Conservation (phyloP, 805 yeast genomes). For the Saccharomyces jurei region DNA sequence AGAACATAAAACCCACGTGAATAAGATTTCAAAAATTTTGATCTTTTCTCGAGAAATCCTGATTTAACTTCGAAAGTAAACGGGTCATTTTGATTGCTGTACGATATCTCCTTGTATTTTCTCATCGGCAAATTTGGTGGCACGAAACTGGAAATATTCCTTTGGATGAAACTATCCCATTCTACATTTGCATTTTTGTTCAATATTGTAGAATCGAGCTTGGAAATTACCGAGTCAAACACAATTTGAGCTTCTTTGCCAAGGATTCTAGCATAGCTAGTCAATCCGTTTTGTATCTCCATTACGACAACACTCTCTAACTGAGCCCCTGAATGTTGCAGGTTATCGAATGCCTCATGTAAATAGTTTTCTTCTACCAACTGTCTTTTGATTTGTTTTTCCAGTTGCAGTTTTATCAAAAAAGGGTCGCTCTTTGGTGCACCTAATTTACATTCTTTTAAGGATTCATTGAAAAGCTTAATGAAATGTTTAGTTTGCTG, state of each 20-base stretch:
- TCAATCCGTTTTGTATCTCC: constrained; percentile 77
- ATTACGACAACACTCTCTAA: constrained; percentile 79
- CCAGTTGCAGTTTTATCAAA: constrained; percentile 60
- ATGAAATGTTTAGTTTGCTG: constrained; percentile 54
- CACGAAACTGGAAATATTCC: constrained; percentile 60
- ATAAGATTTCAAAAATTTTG: constrained; percentile 87
- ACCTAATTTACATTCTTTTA: constrained; percentile 48
- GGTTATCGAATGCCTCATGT: constrained; percentile 80
- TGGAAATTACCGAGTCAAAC: constrained; percentile 56
- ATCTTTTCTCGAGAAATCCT: constrained; percentile 80
- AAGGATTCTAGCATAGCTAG: constrained; percentile 59
- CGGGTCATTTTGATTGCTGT: constrained; percentile 62
- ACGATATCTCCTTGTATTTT: constrained; percentile 50
- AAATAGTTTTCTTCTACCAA: constrained; percentile 76
- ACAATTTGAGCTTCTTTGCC: constrained; percentile 70
- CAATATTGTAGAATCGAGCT: constrained; percentile 60
- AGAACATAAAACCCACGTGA: constrained; percentile 85
- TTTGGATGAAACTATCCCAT: constrained; percentile 76
- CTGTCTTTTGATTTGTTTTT: constrained; percentile 70
- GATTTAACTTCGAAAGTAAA: constrained; percentile 60
- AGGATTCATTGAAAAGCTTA: constrained; percentile 46
- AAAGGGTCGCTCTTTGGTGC: constrained; percentile 68
- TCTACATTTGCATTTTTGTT: constrained; percentile 73
- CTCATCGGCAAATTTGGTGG: constrained; percentile 56
- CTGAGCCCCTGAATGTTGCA: constrained; percentile 82